Conservation (phyloP, 2,329 filamentous ascomycete species). For the Nigrospora osmanthi region DNA sequence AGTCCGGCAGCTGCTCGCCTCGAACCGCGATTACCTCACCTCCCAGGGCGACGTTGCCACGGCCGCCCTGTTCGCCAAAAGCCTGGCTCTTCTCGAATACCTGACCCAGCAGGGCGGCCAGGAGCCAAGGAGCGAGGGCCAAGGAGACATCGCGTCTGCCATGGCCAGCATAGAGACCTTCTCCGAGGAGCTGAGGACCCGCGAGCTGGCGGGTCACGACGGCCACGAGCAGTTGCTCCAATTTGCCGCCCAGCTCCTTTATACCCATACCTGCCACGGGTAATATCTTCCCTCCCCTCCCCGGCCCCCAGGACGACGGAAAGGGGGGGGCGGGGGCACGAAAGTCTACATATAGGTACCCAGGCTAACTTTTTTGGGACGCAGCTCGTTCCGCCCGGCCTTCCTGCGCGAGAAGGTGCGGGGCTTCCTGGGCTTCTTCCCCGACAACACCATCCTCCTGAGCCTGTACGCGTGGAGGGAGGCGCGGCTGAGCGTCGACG, state of each 20-base stretch:
- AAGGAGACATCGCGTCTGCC: slow-evolving; percentile 49
- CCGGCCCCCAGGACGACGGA: too few species aligned
- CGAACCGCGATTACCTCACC: slow-evolving; percentile 47
- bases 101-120: slow-evolving; percentile 35
- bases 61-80: slow-evolving; percentile 51
- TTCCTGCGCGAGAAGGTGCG: slow-evolving; percentile 56
- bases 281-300: slow-evolving; percentile 19
- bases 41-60: slow-evolving; percentile 37
- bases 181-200: slow-evolving; percentile 33
- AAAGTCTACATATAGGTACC: too few species aligned
- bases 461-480: slow-evolving; percentile 68
- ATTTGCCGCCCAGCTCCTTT: slow-evolving; percentile 56
- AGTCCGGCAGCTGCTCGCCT: slow-evolving; percentile 41
- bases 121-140: slow-evolving; percentile 35
- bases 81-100: slow-evolving; percentile 60
- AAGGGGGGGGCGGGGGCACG: neutral
- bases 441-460: slow-evolving; percentile 70
- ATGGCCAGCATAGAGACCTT: slow-evolving; percentile 31
- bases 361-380: neutral
- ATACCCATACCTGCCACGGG: slow-evolving; percentile 55
- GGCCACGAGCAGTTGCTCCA: slow-evolving; percentile 62
- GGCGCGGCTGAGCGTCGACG: slow-evolving; percentile 62
- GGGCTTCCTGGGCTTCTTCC: slow-evolving; percentile 56
- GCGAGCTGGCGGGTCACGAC: slow-evolving; percentile 20
- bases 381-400: slow-evolving; percentile 61